Evolutionary conservation across 2,329 filamentous ascomycete species (phyloP), one percentile per base, ranked within the genome.

Genomic region (Coleophoma eucalyptorum): DNA sequence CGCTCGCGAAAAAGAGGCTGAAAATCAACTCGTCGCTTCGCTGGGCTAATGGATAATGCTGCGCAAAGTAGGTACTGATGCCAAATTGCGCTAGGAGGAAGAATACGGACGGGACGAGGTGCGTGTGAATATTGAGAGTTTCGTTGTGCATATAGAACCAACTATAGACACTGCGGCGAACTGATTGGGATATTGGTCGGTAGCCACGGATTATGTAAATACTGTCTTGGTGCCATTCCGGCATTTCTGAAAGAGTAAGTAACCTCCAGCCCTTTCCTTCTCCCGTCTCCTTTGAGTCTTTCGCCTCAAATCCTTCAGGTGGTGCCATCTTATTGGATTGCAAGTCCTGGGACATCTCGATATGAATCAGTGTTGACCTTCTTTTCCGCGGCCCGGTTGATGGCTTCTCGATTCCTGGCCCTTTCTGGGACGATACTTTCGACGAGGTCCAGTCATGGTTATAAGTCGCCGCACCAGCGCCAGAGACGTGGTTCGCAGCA

Each of bases 81-180:
- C 59, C 48, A 6, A 51, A 54, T 52, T 70, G 64, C 19, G 62
- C 61, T 6, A 68, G 37, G n/a, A 70, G 48, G 46, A 68, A 67
- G 19, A 65, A 18, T 3, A 74, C 38, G 11, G 67, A 72, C 0
- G 76, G 75, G 2, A 79, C 55, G 4, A 79, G 64, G 56, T 75
- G 71, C 15, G 71, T 69, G 55, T 67, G 72, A 43, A 75, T 73
- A 53, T 74, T 75, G 57, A 67, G 55, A 0, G 68, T 64, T 57
- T 75, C 72, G 53, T 75, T 75, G 59, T 75, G 72, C 12, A 70
- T 52, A 58, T 73, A 72, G 4, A 58, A 50, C 64, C 67, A 70
- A 55, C 73, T 76, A 15, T 57, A 49, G 48, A 76, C 58, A 53
- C 67, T 77, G 7, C 51, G 56, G 3, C 43, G 48, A 13, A 58